Percentiles rank a stretch among this genome's conserved stretches.
Evolutionary conservation across 2,329 filamentous ascomycete species (phyloP).

Genomic region (Pseudogymnoascus pannorum): DNA sequence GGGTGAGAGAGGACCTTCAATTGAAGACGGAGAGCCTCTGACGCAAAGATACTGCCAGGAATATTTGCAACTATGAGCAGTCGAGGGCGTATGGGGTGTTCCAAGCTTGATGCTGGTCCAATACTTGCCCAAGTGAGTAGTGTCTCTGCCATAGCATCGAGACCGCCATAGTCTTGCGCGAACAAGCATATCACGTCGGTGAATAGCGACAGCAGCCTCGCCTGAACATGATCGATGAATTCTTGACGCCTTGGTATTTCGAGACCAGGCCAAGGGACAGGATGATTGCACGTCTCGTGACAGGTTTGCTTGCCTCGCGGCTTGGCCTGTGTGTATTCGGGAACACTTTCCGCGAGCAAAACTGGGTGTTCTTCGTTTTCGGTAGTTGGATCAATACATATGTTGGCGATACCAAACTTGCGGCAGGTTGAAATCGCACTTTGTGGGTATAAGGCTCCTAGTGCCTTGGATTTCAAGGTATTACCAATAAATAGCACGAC

Average conservation of each 20-base stretch:
- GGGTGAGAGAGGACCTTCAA: conserved; percentile 11
- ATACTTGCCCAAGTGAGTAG: conserved; percentile 17
- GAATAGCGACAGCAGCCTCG: conserved; percentile 21
- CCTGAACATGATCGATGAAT: conserved; percentile 13
- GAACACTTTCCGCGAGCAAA: conserved; percentile 12
- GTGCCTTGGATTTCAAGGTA: conserved; percentile 11
- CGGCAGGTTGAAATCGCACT: conserved; percentile 15
- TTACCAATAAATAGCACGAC: conserved; percentile 16
- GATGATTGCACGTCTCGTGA: conserved; percentile 14
- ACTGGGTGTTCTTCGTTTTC: conserved; percentile 14
- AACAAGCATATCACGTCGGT: conserved; percentile 24
- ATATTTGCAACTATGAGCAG: conserved; percentile 15
- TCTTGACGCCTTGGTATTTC: conserved; percentile 8
- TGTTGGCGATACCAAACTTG: conserved; percentile 16
- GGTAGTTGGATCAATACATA: conserved; percentile 14
- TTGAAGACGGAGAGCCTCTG: conserved; percentile 12
- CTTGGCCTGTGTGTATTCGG: conserved; percentile 10
- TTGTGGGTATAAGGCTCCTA: conserved; percentile 15
- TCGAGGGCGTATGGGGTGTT: conserved; percentile 13
- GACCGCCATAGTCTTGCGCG: conserved; percentile 19
- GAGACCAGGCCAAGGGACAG: conserved; percentile 11
- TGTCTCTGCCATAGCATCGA: conserved; percentile 15
- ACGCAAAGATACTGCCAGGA: conserved; percentile 11
- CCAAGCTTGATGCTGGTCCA: conserved; percentile 18
- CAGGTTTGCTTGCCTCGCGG: conserved; percentile 12